Conservation (phyloP, 2,329 filamentous ascomycete species). For the Colletotrichum sansevieriae region DNA sequence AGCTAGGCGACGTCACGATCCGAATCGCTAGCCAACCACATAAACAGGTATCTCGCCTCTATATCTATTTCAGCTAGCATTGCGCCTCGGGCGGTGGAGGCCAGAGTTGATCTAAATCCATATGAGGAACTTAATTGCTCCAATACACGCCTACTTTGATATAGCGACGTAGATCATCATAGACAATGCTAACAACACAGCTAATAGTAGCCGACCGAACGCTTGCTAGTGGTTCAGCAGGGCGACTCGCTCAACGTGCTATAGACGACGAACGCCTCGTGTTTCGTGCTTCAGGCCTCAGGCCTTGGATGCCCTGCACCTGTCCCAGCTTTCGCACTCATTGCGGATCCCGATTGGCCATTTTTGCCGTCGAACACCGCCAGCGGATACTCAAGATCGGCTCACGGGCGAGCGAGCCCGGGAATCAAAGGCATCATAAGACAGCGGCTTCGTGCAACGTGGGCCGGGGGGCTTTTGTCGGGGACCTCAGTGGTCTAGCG, state of each 20-base stretch:
- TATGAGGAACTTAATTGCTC: neutral
- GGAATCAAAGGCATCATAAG: neutral
- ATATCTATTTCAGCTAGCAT: neutral
- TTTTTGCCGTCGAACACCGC: too few relatives aligned
- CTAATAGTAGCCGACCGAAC: neutral
- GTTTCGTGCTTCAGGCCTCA: too few relatives aligned
- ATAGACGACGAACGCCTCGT: too few relatives aligned
- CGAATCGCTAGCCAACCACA: neutral
- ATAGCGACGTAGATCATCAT: neutral
- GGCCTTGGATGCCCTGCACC: too few relatives aligned
- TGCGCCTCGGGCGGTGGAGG: neutral
- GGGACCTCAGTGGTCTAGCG: neutral
- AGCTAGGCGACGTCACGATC: neutral
- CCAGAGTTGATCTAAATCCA: neutral
- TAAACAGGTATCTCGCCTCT: neutral
- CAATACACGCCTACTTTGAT: neutral
- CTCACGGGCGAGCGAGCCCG: too few relatives aligned
- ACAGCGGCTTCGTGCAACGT: neutral
- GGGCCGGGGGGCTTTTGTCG: neutral
- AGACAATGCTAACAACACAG: neutral
- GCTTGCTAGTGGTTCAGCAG: neutral
- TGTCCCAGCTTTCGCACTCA: too few relatives aligned
- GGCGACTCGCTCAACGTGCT: too few relatives aligned
- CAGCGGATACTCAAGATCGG: too few relatives aligned
- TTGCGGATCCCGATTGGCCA: too few relatives aligned